Evolutionary conservation across 106 monocot genomes (phyloP).

Genomic region (Dioscorea zingiberensis): DNA sequence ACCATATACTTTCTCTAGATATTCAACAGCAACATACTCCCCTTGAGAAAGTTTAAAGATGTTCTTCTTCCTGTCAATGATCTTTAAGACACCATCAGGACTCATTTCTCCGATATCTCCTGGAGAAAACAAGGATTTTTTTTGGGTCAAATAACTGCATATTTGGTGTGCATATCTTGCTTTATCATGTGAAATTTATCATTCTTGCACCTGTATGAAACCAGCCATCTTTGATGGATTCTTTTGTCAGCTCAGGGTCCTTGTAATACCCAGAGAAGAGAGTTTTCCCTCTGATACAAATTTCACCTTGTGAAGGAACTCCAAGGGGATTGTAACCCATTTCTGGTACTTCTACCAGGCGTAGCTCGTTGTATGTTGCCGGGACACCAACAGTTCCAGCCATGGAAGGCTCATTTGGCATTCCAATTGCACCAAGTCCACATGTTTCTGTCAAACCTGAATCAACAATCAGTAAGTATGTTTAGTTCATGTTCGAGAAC

Average conservation of each 20-base stretch:
- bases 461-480: not conserved
- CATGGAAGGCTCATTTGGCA: constrained; percentile 59
- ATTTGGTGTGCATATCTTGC: not conserved
- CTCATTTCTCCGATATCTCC: constrained; percentile 91
- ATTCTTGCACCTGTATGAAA: constrained; percentile 72
- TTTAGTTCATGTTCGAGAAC: not conserved
- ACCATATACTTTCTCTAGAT: constrained; percentile 79
- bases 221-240: constrained; percentile 83
- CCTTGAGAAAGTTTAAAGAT: constrained; percentile 95
- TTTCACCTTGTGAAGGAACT: constrained; percentile 72
- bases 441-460: constrained; percentile 89
- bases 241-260: constrained; percentile 65
- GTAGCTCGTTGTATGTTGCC: constrained; percentile 47
- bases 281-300: constrained; percentile 80
- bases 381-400: constrained; percentile 73
- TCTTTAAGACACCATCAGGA: constrained; percentile 64
- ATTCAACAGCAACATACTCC: constrained; percentile 85
- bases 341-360: constrained; percentile 79
- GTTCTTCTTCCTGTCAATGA: constrained; percentile 92
- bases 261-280: constrained; percentile 86
- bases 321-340: constrained; percentile 87
- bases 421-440: constrained; percentile 43
- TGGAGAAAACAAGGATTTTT: constrained; percentile 6
- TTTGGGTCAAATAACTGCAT: not conserved
- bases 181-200: not conserved